phyloP scores from a whole-genome alignment of 2,329 filamentous ascomycete species.

The Iodosphaeria phyllophila region DNA sequence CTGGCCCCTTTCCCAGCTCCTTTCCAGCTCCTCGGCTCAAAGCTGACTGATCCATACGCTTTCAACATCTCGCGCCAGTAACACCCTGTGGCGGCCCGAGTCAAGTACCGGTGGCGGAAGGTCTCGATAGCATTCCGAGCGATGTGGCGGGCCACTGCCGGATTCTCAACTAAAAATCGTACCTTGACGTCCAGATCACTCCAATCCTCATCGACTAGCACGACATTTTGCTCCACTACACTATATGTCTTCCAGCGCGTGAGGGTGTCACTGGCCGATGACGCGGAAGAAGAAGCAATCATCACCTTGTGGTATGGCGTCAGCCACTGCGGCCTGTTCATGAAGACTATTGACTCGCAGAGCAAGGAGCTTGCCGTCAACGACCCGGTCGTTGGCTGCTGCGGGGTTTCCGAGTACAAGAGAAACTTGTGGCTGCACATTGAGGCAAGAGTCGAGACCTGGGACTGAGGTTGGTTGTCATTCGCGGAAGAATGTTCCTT shows the following conservation, averaged over 20 bases:
- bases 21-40: not conserved
- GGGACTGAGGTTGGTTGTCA: not conserved
- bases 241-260: too few species aligned
- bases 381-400: not conserved
- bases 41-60: not conserved
- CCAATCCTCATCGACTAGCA: not conserved
- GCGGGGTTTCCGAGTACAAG: not conserved
- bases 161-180: not conserved
- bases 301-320: constrained; percentile 1
- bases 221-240: constrained; percentile 1
- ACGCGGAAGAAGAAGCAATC: not conserved
- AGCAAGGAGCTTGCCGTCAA: not conserved
- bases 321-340: constrained; percentile 1
- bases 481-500: not conserved
- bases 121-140: constrained; percentile 1
- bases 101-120: constrained; percentile 1
- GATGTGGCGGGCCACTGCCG: not conserved
- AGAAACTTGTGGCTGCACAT: constrained; percentile 1
- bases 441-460: not conserved
- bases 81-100: constrained; percentile 1
- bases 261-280: too few species aligned
- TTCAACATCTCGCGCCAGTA: constrained; percentile 1
- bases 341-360: not conserved
- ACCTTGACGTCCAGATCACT: not conserved
- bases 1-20: too few species aligned